Evolutionary conservation across 306 rosid genomes (phyloP).

Genomic region (Cyclanthera cordifolia): DNA sequence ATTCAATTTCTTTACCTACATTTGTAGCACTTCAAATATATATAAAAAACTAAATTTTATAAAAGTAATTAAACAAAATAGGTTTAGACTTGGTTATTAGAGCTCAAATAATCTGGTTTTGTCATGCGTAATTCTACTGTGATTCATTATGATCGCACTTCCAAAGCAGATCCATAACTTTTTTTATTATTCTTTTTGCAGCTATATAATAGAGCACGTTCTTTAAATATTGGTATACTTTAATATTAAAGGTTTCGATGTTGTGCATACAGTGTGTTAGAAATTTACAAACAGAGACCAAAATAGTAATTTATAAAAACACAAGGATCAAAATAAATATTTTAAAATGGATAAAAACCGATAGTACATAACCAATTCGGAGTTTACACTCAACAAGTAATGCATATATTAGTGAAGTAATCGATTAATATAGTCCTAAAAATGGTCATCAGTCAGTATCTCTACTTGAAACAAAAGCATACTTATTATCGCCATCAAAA

Average conservation of each 20-base stretch:
- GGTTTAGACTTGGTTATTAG: too few species aligned
- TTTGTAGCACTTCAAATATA: too few species aligned
- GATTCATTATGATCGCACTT: too few species aligned
- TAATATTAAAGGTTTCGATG: not conserved
- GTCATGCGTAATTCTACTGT: too few species aligned
- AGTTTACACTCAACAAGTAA: not conserved
- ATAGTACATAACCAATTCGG: not conserved
- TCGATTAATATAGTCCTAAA: not conserved
- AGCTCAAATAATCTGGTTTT: too few species aligned
- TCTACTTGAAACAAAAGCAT: not conserved
- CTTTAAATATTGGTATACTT: not conserved
- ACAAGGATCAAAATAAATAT: not conserved
- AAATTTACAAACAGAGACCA: not conserved
- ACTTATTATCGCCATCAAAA: not conserved
- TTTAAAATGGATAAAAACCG: not conserved
- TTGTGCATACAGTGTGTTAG: not conserved
- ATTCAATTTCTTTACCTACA: too few species aligned
- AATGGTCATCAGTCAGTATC: not conserved
- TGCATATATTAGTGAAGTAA: not conserved
- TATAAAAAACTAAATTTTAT: too few species aligned
- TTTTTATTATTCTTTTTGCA: not conserved
- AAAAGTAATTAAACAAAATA: too few species aligned
- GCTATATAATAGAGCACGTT: not conserved
- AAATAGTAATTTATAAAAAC: not conserved
- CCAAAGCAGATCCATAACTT: too few species aligned